Evolutionary conservation across 768 basidiomycete genomes (phyloP).

Genomic region (Neoboletus subvelutipes): DNA sequence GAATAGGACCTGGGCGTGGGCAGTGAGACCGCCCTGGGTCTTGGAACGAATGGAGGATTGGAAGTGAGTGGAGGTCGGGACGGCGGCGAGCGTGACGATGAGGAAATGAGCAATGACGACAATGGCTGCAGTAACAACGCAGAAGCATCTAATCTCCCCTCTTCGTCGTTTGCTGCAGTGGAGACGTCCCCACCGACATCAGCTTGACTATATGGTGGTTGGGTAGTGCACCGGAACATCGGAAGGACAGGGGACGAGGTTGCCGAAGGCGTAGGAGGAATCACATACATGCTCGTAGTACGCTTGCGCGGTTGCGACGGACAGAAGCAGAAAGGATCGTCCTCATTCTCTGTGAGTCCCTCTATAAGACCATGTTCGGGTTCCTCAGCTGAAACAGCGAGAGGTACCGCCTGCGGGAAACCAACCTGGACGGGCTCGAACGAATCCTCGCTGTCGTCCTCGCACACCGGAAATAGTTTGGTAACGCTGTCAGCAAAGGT

Average conservation of each 20-base stretch:
- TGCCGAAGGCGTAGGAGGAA: slow-evolving; percentile 3
- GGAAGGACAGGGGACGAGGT: slow-evolving; percentile 16
- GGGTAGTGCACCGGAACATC: slow-evolving; percentile 26
- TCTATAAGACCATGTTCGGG: background rate
- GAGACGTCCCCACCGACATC: slow-evolving; percentile 2
- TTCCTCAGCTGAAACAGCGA: background rate
- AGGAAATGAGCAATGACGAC: slow-evolving; percentile 14
- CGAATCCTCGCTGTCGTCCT: slow-evolving; percentile 37
- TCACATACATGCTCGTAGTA: slow-evolving; percentile 30
- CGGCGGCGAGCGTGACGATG: slow-evolving; percentile 6
- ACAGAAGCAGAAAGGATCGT: slow-evolving; percentile 26
- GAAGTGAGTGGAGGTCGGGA: slow-evolving; percentile 13
- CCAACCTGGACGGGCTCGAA: slow-evolving; percentile 21
- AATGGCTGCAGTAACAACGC: slow-evolving; percentile 31
- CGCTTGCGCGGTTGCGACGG: slow-evolving; percentile 26
- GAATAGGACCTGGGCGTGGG: slow-evolving; percentile 12
- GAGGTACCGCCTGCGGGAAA: slow-evolving; percentile 20
- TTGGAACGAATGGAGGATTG: slow-evolving; percentile 14
- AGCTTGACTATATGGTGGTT: slow-evolving; percentile 26
- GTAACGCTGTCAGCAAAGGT: slow-evolving; percentile 20
- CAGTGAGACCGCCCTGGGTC: slow-evolving; percentile 29
- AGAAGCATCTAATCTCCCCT: slow-evolving; percentile 20
- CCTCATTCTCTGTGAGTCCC: slow-evolving; percentile 13
- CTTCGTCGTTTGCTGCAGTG: background rate
- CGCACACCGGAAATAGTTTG: slow-evolving; percentile 31